Conservation (phyloP, 768 basidiomycete genomes). For the Xanthoconium purpureum region DNA sequence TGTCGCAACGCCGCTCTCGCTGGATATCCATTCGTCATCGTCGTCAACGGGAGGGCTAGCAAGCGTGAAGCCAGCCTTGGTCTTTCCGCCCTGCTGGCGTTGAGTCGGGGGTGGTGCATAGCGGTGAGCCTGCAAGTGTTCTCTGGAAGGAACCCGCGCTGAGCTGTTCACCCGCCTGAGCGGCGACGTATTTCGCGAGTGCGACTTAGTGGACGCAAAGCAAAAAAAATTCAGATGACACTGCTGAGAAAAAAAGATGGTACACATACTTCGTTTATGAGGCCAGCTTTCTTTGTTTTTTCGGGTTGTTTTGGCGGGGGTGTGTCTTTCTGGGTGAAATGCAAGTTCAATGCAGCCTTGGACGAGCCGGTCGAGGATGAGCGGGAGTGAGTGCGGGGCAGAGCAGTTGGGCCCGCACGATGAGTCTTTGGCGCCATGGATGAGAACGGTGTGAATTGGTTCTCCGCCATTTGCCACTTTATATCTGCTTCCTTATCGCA, state of each 20-base stretch:
- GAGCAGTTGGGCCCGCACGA: conserved; percentile 42
- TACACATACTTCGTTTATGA: conserved; percentile 44
- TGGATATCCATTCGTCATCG: conserved; percentile 77
- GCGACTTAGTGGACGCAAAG: conserved; percentile 2
- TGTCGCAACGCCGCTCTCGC: conserved; percentile 71
- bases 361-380: conserved; percentile 54
- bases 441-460: conserved; percentile 24
- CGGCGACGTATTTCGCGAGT: conserved; percentile 26
- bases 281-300: conserved; percentile 48
- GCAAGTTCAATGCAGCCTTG: conserved; percentile 57
- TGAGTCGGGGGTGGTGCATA: conserved; percentile 27
- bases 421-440: conserved; percentile 53
- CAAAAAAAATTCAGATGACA: conserved; percentile 10
- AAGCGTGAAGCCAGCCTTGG: conserved; percentile 58
- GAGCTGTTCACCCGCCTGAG: conserved; percentile 28
- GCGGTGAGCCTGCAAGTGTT: conserved; percentile 35
- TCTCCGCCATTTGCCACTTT: conserved; percentile 28
- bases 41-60: conserved; percentile 47
- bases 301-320: conserved; percentile 43
- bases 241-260: conserved; percentile 11
- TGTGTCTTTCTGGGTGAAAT: conserved; percentile 66
- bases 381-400: conserved; percentile 61
- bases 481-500: conserved; percentile 21
- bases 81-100: conserved; percentile 33
- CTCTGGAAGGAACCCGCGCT: conserved; percentile 27